phyloP scores from a whole-genome alignment of 2,329 filamentous ascomycete species.

The Xylaria multiplex region DNA sequence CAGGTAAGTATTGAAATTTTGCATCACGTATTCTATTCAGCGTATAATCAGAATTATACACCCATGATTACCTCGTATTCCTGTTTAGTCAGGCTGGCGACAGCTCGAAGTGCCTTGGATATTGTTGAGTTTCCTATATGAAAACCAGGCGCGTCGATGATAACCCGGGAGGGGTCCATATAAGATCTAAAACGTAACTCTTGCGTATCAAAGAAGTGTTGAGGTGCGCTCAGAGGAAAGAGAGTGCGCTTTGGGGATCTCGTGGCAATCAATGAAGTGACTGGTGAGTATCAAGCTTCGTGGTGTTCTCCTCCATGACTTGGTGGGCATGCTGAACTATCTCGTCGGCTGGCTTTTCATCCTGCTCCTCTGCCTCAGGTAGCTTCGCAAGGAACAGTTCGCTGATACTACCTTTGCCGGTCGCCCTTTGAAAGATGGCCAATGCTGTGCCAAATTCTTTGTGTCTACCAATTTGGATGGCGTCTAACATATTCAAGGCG shows the following conservation, averaged over 20 bases:
- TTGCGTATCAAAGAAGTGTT: not conserved
- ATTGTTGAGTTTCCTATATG: not conserved
- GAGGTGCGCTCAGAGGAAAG: not conserved
- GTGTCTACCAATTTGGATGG: conserved; percentile 37
- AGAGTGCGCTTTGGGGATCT: not conserved
- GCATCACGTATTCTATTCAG: not conserved
- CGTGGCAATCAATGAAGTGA: conserved; percentile 9
- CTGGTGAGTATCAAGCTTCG: conserved; percentile 35
- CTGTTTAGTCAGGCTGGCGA: not conserved
- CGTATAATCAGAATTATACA: not conserved
- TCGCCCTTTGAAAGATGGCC: conserved; percentile 37
- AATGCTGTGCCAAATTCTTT: conserved; percentile 35
- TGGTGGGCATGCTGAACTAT: conserved; percentile 32
- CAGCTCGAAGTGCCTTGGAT: not conserved
- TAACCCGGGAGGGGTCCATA: not conserved
- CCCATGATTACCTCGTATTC: not conserved
- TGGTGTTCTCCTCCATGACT: conserved; percentile 40
- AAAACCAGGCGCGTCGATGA: not conserved
- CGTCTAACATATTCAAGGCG: conserved; percentile 37
- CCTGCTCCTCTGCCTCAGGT: conserved; percentile 35
- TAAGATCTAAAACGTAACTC: not conserved
- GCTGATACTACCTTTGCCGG: conserved; percentile 33
- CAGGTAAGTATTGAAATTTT: not conserved
- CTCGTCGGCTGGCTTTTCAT: conserved; percentile 27
- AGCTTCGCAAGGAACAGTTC: conserved; percentile 35